Evolutionary conservation across 2,329 filamentous ascomycete species (phyloP), one percentile per base, ranked within the genome.

Genomic region (Colletotrichum spinosum): DNA sequence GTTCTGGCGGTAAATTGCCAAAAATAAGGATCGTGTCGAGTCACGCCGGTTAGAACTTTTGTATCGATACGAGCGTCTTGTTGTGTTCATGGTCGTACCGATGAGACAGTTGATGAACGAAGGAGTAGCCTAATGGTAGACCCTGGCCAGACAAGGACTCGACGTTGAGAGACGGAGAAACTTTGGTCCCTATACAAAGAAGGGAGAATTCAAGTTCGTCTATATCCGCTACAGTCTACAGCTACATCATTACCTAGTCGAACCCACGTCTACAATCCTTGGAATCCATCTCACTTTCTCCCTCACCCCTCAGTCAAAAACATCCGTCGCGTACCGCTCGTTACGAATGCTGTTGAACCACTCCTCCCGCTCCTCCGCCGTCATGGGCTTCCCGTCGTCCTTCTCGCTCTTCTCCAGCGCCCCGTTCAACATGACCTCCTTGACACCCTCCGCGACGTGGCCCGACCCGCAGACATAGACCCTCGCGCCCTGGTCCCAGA

Each of bases 401-500:
- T 71, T 72, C 64, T 74, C 74, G 65, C 69, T 69, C 57, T 71
- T 62, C 64, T 71, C 69, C 25, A 17, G 33, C 37, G 60, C 65
- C 6, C 69, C 61, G 49, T 45, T 65, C 6, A 70, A 68, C 12
- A 76, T 55, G 12, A 69, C 66, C 51, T 77, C 74, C 60, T 78
- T 75, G 8, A 84, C 78, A 1, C 72, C 78, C 44, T 81, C 77
- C 2, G 78, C 81, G 1, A 85, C 74, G 5, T 71, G 73, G 6
- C 79, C 76, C 38, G 82, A 85, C 0, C 89, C 89, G 69, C 89
- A 91, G 0, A 91, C 86, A 71, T 86, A 91, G 2, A 90, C 77
- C 70, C 84, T 83, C 0, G 86, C 77, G 0, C 76, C 78, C 10
- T 62, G 34, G 12, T 75, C 65, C 79, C 79, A 81, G 42, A 80